Evolutionary conservation across 1,284 basidiomycete genomes (phyloP), one percentile per base, ranked within the genome.

Genomic region (Ustilago vetiveriae): DNA sequence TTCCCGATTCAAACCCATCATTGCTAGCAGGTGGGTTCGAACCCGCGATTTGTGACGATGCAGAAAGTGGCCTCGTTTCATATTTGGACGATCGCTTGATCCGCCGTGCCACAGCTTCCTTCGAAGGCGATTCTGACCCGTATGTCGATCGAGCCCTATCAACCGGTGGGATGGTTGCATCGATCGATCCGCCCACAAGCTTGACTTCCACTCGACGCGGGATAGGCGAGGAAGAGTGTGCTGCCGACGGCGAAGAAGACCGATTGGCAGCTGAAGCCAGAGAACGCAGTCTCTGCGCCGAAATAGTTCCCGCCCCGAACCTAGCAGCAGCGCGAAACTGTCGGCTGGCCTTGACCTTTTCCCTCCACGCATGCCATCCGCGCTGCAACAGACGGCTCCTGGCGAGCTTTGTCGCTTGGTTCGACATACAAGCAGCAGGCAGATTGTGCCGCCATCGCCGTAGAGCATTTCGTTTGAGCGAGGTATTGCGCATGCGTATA

Each of bases 401-500:
- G 11, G 16, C 8, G 16, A 59, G 17, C 10, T 33, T 38, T 2
- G 36, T 32, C 11, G 62, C 68, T 30, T 46, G 38, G 29, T 59
- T 67, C 1, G 27, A 6, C 42, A 39, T n/a, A 41, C 40, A 43
- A 16, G 56, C 68, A 6, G 23, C 26, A 10, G 74, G 74, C 22
- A 74, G 30, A 1, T 23, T 33, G 8, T 38, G 21, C 10, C 33
- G 27, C 74, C 74, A 76, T 16, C 33, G 36, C 11, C 32, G 39
- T 6, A 66, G 22, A 4, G 68, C 53, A 0, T 16, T 24, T 5
- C 51, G 44, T 26, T 62, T 67, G 29, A 72, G 54, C 24, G 47
- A 36, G 2, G 42, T 32, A 29, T 74, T 70, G 11, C 68, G 55
- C 58, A 74, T 47, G 9, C 57, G 51, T 14, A 76, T 51, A 3